Evolutionary conservation across 106 monocot genomes (phyloP), one percentile per base, ranked within the genome.

Genomic region (Dactylorhiza incarnata): DNA sequence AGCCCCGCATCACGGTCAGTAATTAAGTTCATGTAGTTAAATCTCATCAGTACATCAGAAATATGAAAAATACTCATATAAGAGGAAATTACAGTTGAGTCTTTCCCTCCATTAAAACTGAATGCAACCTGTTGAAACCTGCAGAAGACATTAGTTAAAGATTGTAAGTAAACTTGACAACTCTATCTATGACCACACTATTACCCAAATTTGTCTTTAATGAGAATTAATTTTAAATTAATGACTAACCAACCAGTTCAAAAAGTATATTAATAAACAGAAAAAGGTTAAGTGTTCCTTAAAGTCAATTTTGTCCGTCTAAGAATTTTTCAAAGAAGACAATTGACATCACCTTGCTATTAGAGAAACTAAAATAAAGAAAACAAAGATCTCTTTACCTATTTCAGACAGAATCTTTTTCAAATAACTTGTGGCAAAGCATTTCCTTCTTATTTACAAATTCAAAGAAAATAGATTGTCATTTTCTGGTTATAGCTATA

Each of bases 71-170:
- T 45, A 79, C 14, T 54, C 3, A 80, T 44, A 65, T 10, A n/a
- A 80, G 48, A 80, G 50, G 73, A 14, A 74, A 79, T 90, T 89
- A 97, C 99, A 82, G 99, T 99, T 65, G 99, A 99, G 71, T 99
- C 99, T 76, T 99, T 99, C n/a, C 99, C 99, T 29, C 99, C 99
- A 87, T 99, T 99, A 75, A 99, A 99, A 84, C 99, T 99, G 86
- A 99, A 99, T 49, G 99, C 92, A 75, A 99, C 92, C 79, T 99
- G 86, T 45, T 94, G 79, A 76, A 94, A 99, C 84, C 99, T 99
- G 82, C 75, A 2, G 56, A 83, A 44, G 48, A 72, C 49, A 72
- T 48, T 48, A 49, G 47, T 48, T 49, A 72, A 48, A 7, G 72
- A 22, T 72, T 23, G 49, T 20, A 72, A 72, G 69, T 16, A 44